Conservation (phyloP, 257 asterid species). For the Solanum microdontum region DNA sequence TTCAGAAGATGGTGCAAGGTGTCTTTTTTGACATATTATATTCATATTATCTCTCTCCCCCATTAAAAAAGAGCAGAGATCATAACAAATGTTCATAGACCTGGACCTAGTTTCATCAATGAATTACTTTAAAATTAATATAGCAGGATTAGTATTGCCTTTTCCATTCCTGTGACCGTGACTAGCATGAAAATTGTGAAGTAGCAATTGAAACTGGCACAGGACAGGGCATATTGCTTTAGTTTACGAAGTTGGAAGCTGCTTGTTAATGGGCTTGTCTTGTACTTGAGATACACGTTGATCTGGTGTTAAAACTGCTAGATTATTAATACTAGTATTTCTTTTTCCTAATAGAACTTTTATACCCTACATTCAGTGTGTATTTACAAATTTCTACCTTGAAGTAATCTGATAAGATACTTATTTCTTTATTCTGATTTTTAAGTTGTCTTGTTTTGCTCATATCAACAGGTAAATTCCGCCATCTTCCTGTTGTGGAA, state of each 20-base stretch:
- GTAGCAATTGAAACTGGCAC: background rate
- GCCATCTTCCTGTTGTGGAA: conserved; percentile 99
- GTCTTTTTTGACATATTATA: background rate
- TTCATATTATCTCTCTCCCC: background rate
- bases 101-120: background rate
- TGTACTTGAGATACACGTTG: background rate
- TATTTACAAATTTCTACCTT: background rate
- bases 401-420: background rate
- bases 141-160: background rate
- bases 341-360: background rate
- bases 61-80: background rate
- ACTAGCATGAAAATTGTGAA: background rate
- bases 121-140: background rate
- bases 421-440: background rate
- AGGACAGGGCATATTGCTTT: background rate
- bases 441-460: background rate
- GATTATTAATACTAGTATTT: background rate
- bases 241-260: background rate
- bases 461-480: conserved; percentile 59
- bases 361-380: background rate
- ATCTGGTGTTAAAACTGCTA: background rate
- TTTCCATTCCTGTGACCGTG: background rate
- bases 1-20: conserved; percentile 99
- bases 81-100: background rate
- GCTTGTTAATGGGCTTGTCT: background rate